Conservation (phyloP, 768 basidiomycete genomes). For the Auriscalpium vulgare region DNA sequence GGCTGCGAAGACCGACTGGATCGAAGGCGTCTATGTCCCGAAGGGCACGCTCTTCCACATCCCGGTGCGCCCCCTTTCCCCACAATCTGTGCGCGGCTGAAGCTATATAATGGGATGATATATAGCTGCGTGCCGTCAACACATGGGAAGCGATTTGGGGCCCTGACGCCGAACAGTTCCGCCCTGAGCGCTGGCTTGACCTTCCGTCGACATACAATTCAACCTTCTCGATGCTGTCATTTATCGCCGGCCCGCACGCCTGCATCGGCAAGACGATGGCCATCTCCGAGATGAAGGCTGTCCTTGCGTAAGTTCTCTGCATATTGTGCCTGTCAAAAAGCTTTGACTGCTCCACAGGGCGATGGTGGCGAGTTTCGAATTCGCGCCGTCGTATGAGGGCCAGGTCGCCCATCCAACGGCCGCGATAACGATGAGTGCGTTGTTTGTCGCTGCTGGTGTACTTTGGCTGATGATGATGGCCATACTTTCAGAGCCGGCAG, state of each 20-base stretch:
- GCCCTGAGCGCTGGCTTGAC: slow-evolving; percentile 38
- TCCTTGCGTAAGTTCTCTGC: slow-evolving; percentile 17
- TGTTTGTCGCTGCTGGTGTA: not conserved
- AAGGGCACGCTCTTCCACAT: slow-evolving; percentile 36
- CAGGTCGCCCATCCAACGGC: slow-evolving; percentile 34
- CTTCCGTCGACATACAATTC: slow-evolving; percentile 24
- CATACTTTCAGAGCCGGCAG: not conserved
- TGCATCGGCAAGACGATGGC: slow-evolving; percentile 44
- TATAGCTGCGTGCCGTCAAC: slow-evolving; percentile 42
- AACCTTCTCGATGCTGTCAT: slow-evolving; percentile 31
- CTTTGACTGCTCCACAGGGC: slow-evolving; percentile 18
- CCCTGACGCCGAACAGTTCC: slow-evolving; percentile 43
- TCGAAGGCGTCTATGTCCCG: slow-evolving; percentile 36
- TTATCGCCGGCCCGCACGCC: slow-evolving; percentile 37
- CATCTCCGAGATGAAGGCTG: slow-evolving; percentile 40
- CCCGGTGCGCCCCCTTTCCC: slow-evolving; percentile 18
- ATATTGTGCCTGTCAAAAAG: not conserved
- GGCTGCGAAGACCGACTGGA: slow-evolving; percentile 3
- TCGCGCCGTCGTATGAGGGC: slow-evolving; percentile 34
- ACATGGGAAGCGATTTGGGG: slow-evolving; percentile 45
- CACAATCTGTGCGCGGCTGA: not conserved
- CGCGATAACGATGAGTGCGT: slow-evolving; percentile 41
- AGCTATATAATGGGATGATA: not conserved
- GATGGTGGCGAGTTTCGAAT: slow-evolving; percentile 35
- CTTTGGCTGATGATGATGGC: not conserved